Percentiles rank a stretch among this genome's conserved stretches.
Conservation (phyloP, 306 rosid species). For the Ziziphus jujuba region DNA sequence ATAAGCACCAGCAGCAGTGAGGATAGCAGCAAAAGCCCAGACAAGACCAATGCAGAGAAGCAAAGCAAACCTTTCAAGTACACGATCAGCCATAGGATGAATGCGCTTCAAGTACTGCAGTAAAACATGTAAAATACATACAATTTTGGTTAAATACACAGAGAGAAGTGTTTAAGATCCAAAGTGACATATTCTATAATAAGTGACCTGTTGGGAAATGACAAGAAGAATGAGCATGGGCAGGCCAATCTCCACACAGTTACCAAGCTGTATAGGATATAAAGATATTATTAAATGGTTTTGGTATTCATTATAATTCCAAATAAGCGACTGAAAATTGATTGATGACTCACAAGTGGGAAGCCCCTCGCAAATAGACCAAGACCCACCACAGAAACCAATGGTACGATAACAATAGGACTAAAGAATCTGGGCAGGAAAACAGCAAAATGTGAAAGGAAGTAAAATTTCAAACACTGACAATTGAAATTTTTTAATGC, state of each 20-base stretch:
- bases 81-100: slow-evolving; percentile 26
- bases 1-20: slow-evolving; percentile 83
- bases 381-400: slow-evolving; percentile 82
- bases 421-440: slow-evolving; percentile 59
- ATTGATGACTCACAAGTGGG: slow-evolving; percentile 59
- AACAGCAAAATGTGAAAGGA: slow-evolving; percentile 5
- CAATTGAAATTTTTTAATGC: slow-evolving; percentile 11
- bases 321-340: slow-evolving; percentile 14
- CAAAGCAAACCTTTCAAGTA: slow-evolving; percentile 69
- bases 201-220: slow-evolving; percentile 69
- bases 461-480: background rate
- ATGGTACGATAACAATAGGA: slow-evolving; percentile 69
- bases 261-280: slow-evolving; percentile 62
- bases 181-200: slow-evolving; percentile 5
- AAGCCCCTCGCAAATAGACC: slow-evolving; percentile 81
- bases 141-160: background rate
- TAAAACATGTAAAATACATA: slow-evolving; percentile 12
- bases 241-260: slow-evolving; percentile 81
- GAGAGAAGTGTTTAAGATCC: background rate
- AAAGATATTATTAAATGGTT: slow-evolving; percentile 25
- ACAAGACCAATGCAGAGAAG: slow-evolving; percentile 63
- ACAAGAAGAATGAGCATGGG: slow-evolving; percentile 86
- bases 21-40: slow-evolving; percentile 90
- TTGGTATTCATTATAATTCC: background rate
- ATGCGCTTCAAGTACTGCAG: slow-evolving; percentile 61